phyloP scores from a whole-genome alignment of 495 filamentous ascomycete species.

The Entonaema liquescens region DNA sequence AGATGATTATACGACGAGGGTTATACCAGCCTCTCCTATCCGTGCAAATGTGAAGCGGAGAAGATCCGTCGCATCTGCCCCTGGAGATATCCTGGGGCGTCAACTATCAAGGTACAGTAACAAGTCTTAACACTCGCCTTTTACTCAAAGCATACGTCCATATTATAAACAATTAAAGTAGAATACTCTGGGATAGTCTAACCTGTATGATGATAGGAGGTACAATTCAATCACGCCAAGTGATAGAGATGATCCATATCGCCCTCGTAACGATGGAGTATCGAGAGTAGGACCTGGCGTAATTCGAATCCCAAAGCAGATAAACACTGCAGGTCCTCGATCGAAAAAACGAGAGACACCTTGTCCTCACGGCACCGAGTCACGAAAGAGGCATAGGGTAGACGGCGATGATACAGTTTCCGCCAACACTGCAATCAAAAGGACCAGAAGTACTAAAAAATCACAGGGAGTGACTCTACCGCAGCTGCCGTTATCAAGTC shows the following conservation, averaged over 20 bases:
- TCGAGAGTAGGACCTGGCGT: no score
- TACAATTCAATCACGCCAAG: background rate
- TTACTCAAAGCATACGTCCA: background rate
- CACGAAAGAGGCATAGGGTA: conserved; percentile 2
- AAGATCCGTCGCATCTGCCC: conserved; percentile 33
- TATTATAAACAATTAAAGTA: background rate
- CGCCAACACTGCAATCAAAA: background rate
- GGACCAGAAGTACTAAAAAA: background rate
- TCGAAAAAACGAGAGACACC: conserved; percentile 10
- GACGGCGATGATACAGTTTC: background rate
- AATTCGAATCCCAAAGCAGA: background rate
- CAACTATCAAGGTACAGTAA: conserved; percentile 17
- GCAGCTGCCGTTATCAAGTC: conserved; percentile 6
- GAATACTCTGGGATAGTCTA: background rate
- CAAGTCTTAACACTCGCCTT: background rate
- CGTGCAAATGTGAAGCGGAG: conserved; percentile 26
- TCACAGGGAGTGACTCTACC: background rate
- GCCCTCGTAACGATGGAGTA: background rate
- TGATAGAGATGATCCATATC: background rate
- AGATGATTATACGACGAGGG: background rate
- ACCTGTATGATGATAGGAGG: background rate
- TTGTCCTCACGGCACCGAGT: background rate
- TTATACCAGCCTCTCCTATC: conserved; percentile 25
- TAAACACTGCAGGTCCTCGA: background rate
- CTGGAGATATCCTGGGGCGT: conserved; percentile 11